Percentiles rank a stretch among this genome's conserved stretches.
These are phyloP conservation scores for Lonicera japonica DNA, from an alignment of 129 eudicot species.

Conservation along the genomic window DNA sequence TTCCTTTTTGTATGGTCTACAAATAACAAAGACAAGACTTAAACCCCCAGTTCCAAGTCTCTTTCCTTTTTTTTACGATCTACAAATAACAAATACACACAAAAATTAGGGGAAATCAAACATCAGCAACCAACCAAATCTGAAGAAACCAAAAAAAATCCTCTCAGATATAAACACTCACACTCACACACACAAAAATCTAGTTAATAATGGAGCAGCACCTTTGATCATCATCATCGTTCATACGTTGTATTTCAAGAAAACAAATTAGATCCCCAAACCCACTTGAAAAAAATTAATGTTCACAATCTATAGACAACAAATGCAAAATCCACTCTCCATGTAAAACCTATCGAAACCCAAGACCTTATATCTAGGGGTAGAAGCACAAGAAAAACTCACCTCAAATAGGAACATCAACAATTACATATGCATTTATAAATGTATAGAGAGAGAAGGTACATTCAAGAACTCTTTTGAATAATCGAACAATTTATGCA, in stretches of 20 bases:
- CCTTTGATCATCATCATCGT: conserved; percentile 23
- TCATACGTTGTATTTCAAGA: conserved; percentile 12
- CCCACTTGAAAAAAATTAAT: conserved; percentile 16
- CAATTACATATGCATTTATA: neutral
- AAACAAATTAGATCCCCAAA: conserved; percentile 4
- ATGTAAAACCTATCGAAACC: conserved; percentile 45
- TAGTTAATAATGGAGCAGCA: conserved; percentile 15
- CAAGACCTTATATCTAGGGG: conserved; percentile 11
- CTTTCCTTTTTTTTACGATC: too few relatives aligned
- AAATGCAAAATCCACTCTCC: conserved; percentile 63
- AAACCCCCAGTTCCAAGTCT: too few relatives aligned
- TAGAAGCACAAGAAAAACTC: conserved; percentile 38
- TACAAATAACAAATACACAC: too few relatives aligned
- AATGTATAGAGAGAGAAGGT: neutral
- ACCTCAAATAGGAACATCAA: conserved; percentile 25
- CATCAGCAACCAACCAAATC: conserved; percentile 37
- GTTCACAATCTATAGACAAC: conserved; percentile 21
- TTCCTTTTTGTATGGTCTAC: too few relatives aligned
- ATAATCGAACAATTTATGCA: conserved; percentile 5
- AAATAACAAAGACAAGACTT: too few relatives aligned
- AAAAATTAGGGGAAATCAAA: conserved; percentile 11
- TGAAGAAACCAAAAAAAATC: conserved; percentile 43
- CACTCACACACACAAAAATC: conserved; percentile 10
- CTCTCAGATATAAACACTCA: conserved; percentile 22
- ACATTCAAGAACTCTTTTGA: neutral